A percentile compares a stretch with the other conserved stretches of the same genome.
These are phyloP conservation scores for Fusarium camptoceras DNA, from an alignment of 2,329 filamentous ascomycete genomes.

Conservation along the genomic window DNA sequence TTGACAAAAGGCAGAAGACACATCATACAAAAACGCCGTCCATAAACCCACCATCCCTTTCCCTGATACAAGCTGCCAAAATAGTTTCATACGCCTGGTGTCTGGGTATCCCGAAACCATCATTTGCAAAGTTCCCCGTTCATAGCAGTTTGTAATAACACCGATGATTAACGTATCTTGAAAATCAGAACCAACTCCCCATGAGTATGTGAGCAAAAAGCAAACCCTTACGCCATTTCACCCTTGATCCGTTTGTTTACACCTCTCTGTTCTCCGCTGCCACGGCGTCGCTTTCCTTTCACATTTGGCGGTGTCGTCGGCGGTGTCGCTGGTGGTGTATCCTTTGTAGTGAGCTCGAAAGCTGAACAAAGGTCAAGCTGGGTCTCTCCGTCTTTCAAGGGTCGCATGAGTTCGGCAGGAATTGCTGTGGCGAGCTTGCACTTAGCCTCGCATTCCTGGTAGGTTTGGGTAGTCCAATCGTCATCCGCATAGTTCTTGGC, in stretches of 20 bases:
- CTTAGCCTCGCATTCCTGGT: slow-evolving; percentile 51
- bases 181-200: slow-evolving; percentile 28
- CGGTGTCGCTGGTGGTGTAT: slow-evolving; percentile 21
- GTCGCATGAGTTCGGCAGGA: slow-evolving; percentile 51
- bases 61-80: slow-evolving; percentile 17
- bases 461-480: slow-evolving; percentile 52
- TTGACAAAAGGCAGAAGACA: not conserved
- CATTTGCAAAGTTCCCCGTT: slow-evolving; percentile 16
- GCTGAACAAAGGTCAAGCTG: slow-evolving; percentile 51
- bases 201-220: slow-evolving; percentile 16
- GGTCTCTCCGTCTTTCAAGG: slow-evolving; percentile 49
- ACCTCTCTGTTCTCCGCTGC: slow-evolving; percentile 15
- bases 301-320: slow-evolving; percentile 5
- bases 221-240: slow-evolving; percentile 23
- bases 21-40: slow-evolving; percentile 5
- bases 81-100: slow-evolving; percentile 37
- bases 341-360: slow-evolving; percentile 21
- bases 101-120: slow-evolving; percentile 45
- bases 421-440: slow-evolving; percentile 54
- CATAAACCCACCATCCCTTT: not conserved
- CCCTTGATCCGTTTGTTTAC: slow-evolving; percentile 38
- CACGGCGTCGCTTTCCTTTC: slow-evolving; percentile 33
- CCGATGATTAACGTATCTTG: not conserved
- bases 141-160: slow-evolving; percentile 26
- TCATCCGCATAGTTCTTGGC: slow-evolving; percentile 56